Conservation (phyloP, 2,329 filamentous ascomycete species). For the Cladosporium sp. region DNA sequence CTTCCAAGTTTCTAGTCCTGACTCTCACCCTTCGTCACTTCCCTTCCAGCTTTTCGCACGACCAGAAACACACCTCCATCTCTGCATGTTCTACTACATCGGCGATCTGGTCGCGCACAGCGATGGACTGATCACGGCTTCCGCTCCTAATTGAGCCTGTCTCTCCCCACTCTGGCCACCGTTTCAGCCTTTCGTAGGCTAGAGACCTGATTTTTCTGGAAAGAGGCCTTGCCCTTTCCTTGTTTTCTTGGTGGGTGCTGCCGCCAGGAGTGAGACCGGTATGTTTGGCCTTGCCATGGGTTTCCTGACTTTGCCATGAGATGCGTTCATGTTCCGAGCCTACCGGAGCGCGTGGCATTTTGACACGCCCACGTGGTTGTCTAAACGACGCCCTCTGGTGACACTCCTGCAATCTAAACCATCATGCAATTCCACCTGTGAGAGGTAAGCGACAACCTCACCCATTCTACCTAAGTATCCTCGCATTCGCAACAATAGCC, state of each 20-base stretch:
- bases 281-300: not conserved
- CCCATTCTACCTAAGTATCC: too few species aligned
- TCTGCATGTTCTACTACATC: not conserved
- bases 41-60: not conserved
- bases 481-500: too few species aligned
- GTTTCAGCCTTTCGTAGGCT: not conserved
- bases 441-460: too few species aligned
- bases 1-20: not conserved
- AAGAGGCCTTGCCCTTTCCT: not conserved
- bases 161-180: not conserved
- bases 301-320: not conserved
- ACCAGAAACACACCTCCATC: not conserved
- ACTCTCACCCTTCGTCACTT: not conserved
- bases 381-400: too few species aligned
- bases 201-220: not conserved
- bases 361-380: too few species aligned
- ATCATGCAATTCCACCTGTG: too few species aligned
- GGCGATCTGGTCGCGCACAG: too few species aligned
- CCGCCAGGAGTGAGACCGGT: not conserved
- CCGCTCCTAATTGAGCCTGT: not conserved
- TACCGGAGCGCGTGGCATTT: too few species aligned
- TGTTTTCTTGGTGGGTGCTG: not conserved
- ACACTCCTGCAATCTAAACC: too few species aligned
- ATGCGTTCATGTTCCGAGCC: too few species aligned
- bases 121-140: too few species aligned